These are phyloP conservation scores for Wallemia mellicola DNA, from an alignment of 1,284 basidiomycete species.

Conservation along the genomic window DNA sequence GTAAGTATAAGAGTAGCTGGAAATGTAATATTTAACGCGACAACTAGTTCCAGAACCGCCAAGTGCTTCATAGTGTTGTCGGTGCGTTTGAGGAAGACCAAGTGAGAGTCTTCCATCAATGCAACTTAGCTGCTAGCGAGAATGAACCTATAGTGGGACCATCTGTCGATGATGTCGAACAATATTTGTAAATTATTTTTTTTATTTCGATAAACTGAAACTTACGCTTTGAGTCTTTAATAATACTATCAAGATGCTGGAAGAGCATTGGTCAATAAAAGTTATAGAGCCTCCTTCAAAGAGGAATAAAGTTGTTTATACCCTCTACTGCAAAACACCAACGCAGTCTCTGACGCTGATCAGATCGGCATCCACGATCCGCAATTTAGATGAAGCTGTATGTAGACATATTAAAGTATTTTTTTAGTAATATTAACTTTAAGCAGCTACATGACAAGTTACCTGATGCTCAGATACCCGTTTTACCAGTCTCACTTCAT, in stretches of 20 bases:
- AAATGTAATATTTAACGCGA: not conserved
- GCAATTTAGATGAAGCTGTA: not conserved
- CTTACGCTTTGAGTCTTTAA: not conserved
- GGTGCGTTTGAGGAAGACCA: constrained; percentile 7
- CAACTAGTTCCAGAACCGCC: constrained; percentile 14
- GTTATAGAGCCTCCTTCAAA: not conserved
- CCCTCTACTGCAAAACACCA: not conserved
- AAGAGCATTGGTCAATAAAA: not conserved
- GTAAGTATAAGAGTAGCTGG: not conserved
- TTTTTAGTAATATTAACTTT: not conserved
- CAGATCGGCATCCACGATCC: not conserved
- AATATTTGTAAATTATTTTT: constrained; percentile 5
- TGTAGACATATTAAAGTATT: not conserved
- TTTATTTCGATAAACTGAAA: too few relatives aligned
- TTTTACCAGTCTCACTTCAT: not conserved
- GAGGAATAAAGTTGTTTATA: not conserved
- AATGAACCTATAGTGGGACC: constrained; percentile 8
- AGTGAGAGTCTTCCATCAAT: constrained; percentile 5
- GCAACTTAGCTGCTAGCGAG: constrained; percentile 12
- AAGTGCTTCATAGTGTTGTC: constrained; percentile 14
- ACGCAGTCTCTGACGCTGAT: not conserved
- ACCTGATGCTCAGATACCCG: not conserved
- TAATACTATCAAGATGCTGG: not conserved
- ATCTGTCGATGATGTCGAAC: constrained; percentile 6
- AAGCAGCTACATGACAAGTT: not conserved